Conservation (phyloP, 2,329 filamentous ascomycete genomes). For the Trichophyton verrucosum region DNA sequence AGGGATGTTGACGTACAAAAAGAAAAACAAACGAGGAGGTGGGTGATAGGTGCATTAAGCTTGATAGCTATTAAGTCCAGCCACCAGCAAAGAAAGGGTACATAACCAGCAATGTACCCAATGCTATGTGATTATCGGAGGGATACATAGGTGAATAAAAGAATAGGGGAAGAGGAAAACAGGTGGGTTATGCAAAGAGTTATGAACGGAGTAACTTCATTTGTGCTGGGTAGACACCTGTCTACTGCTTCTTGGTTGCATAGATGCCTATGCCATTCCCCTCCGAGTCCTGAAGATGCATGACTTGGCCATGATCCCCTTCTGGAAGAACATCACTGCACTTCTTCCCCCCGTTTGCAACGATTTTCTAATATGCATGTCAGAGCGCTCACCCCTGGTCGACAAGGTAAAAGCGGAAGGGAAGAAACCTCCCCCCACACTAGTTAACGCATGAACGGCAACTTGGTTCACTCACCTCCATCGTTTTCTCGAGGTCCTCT, state of each 20-base stretch:
- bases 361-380: slow-evolving; percentile 3
- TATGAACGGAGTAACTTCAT: background rate
- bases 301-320: slow-evolving; percentile 2
- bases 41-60: background rate
- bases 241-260: background rate
- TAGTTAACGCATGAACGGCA: background rate
- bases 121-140: background rate
- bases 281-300: slow-evolving; percentile 5
- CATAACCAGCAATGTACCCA: background rate
- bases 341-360: slow-evolving; percentile 6
- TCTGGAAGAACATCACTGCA: slow-evolving; percentile 1
- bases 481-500: slow-evolving; percentile 13
- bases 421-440: background rate
- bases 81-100: background rate
- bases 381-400: background rate
- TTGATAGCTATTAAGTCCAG: background rate
- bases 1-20: background rate
- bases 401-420: background rate
- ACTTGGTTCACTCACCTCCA: slow-evolving; percentile 10
- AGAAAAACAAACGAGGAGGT: background rate
- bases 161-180: background rate
- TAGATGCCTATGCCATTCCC: slow-evolving; percentile 6
- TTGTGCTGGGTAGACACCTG: no score
- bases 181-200: background rate
- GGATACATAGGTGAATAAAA: no score